These are phyloP conservation scores for Zopfochytrium polystomum DNA, from an alignment of 371 early-diverging fungal genomes.

Conservation along the genomic window DNA sequence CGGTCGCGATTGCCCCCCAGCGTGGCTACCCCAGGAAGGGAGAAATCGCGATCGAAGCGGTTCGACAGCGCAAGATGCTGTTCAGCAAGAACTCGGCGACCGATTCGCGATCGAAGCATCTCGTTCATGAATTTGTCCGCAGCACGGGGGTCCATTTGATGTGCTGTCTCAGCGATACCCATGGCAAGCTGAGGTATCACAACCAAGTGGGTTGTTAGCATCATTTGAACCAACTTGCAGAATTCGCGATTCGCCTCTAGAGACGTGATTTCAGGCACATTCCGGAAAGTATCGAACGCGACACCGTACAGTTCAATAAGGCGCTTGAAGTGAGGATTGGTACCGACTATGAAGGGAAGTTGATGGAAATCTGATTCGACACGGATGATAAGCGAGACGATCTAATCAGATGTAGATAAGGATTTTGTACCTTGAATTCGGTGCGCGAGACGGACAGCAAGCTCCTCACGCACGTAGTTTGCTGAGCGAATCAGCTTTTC, in stretches of 20 bases:
- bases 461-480: slow-evolving; percentile 85
- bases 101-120: slow-evolving; percentile 84
- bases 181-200: slow-evolving; percentile 78
- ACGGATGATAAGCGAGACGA: slow-evolving; percentile 36
- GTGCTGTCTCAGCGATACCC: slow-evolving; percentile 72
- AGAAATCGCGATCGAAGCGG: too few species aligned
- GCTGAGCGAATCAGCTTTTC: slow-evolving; percentile 73
- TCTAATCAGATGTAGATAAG: slow-evolving; percentile 25
- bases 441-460: slow-evolving; percentile 88
- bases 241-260: slow-evolving; percentile 68
- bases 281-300: slow-evolving; percentile 77
- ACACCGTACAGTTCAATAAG: slow-evolving; percentile 88
- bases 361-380: slow-evolving; percentile 45
- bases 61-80: slow-evolving; percentile 86
- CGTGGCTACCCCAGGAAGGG: too few species aligned
- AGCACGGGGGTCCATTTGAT: slow-evolving; percentile 52
- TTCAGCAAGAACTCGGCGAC: slow-evolving; percentile 86
- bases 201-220: slow-evolving; percentile 66
- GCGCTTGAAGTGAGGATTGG: slow-evolving; percentile 83
- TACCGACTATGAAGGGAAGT: slow-evolving; percentile 89
- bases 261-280: slow-evolving; percentile 60
- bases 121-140: slow-evolving; percentile 85
- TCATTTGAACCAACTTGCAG: slow-evolving; percentile 60
- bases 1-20: too few species aligned
- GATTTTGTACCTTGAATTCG: slow-evolving; percentile 67